Conservation (phyloP, 1,284 basidiomycete species). For the Cryptococcus sp. region DNA sequence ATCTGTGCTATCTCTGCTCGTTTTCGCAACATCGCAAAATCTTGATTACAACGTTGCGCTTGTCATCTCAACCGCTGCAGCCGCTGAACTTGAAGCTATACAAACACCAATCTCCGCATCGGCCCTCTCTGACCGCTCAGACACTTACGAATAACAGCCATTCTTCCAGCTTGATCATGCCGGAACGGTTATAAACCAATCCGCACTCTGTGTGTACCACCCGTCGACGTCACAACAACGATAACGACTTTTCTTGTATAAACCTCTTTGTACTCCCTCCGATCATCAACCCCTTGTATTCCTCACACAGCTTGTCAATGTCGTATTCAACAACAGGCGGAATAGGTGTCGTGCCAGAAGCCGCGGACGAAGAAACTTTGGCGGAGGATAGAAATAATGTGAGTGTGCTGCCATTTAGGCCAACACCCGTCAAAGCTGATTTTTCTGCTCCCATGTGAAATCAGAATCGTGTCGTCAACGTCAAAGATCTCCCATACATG, state of each 20-base stretch:
- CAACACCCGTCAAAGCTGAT: no score
- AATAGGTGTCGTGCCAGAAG: slow-evolving; percentile 22
- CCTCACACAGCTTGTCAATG: slow-evolving; percentile 8
- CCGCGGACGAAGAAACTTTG: slow-evolving; percentile 30
- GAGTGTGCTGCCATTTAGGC: not conserved
- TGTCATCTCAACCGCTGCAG: no score
- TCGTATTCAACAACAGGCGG: slow-evolving; percentile 10
- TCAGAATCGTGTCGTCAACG: slow-evolving; percentile 15
- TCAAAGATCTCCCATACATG: slow-evolving; percentile 25
- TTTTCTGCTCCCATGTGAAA: no score
- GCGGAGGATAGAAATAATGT: slow-evolving; percentile 26
- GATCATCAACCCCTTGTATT: not conserved
- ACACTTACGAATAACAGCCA: not conserved
- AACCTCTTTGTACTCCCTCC: not conserved
- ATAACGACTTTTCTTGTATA: not conserved
- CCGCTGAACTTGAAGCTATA: no score
- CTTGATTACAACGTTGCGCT: no score
- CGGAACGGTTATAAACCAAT: not conserved
- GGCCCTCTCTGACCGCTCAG: no score
- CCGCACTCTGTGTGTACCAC: not conserved
- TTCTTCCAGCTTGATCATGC: not conserved
- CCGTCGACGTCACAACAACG: not conserved
- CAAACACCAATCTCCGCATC: no score
- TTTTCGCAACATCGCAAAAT: no score
- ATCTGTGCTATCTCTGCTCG: no score